These are phyloP conservation scores for Choanephora cucurbitarum DNA, from an alignment of 371 early-diverging fungal species.

Conservation along the genomic window DNA sequence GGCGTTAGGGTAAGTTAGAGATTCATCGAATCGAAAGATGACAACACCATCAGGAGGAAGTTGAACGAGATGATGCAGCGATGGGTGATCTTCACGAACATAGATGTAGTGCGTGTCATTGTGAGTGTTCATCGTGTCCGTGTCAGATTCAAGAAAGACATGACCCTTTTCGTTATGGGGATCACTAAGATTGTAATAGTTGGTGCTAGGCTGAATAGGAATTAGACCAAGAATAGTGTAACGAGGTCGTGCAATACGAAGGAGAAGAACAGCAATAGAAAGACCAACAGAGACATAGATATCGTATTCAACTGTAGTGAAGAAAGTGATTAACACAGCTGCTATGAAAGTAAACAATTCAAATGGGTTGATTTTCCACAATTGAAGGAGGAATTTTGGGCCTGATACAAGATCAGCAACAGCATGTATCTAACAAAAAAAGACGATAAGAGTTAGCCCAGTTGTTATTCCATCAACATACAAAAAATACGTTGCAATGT, in stretches of 20 bases:
- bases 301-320: conserved; percentile 72
- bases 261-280: conserved; percentile 63
- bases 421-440: conserved; percentile 60
- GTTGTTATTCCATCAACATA: too few species aligned
- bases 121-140: not conserved
- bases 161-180: conserved; percentile 17
- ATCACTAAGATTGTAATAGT: conserved; percentile 18
- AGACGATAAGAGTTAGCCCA: conserved; percentile 73
- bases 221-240: conserved; percentile 45
- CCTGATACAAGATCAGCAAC: conserved; percentile 61
- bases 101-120: conserved; percentile 32
- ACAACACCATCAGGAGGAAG: conserved; percentile 58
- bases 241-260: conserved; percentile 74
- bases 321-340: conserved; percentile 67
- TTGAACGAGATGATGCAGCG: conserved; percentile 36
- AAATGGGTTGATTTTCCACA: conserved; percentile 42
- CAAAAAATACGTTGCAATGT: too few species aligned
- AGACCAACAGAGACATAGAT: conserved; percentile 68
- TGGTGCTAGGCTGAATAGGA: conserved; percentile 9
- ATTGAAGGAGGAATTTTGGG: conserved; percentile 38
- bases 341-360: conserved; percentile 53
- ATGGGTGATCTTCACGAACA: conserved; percentile 43
- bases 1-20: conserved; percentile 73
- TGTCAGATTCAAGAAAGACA: not conserved
- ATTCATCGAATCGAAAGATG: conserved; percentile 64